Conservation (phyloP, 768 basidiomycete genomes). For the Daedalea quercina region DNA sequence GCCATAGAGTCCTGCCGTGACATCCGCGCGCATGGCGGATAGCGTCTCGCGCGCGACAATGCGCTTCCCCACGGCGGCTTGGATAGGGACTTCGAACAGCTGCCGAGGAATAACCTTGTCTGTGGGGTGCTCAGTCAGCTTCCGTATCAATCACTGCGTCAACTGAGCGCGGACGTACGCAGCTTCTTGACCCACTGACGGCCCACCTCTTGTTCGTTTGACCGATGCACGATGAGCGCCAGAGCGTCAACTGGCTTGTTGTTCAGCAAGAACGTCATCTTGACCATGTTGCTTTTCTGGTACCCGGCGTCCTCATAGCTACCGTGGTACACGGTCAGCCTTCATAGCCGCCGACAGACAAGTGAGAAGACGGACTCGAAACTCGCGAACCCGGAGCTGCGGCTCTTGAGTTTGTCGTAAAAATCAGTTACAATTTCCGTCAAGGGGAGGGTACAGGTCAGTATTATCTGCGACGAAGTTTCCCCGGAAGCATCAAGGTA, state of each 20-base stretch:
- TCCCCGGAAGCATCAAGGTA: constrained; percentile 63
- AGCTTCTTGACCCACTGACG: constrained; percentile 88
- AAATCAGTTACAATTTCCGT: constrained; percentile 94
- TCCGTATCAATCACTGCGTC: neutral
- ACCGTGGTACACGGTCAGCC: neutral
- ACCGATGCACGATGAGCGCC: constrained; percentile 85
- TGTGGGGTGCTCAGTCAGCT: constrained; percentile 20
- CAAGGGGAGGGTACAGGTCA: constrained; percentile 81
- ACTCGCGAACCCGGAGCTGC: constrained; percentile 86
- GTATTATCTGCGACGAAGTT: constrained; percentile 59
- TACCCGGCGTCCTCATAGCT: constrained; percentile 97
- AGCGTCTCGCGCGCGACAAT: constrained; percentile 87
- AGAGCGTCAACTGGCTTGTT: constrained; percentile 88
- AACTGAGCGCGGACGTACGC: constrained; percentile 43
- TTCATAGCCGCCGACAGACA: neutral
- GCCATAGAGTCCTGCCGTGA: constrained; percentile 91
- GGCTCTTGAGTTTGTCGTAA: constrained; percentile 90
- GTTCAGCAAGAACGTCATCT: constrained; percentile 93
- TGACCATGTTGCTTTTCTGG: constrained; percentile 69
- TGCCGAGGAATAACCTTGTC: constrained; percentile 92
- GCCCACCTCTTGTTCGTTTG: constrained; percentile 67
- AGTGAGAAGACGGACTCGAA: constrained; percentile 61
- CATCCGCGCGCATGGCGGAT: constrained; percentile 82
- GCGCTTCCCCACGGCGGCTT: constrained; percentile 83
- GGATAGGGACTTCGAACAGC: constrained; percentile 92